phyloP scores from a whole-genome alignment of 2,329 filamentous ascomycete species.

The Whalleya microplaca region DNA sequence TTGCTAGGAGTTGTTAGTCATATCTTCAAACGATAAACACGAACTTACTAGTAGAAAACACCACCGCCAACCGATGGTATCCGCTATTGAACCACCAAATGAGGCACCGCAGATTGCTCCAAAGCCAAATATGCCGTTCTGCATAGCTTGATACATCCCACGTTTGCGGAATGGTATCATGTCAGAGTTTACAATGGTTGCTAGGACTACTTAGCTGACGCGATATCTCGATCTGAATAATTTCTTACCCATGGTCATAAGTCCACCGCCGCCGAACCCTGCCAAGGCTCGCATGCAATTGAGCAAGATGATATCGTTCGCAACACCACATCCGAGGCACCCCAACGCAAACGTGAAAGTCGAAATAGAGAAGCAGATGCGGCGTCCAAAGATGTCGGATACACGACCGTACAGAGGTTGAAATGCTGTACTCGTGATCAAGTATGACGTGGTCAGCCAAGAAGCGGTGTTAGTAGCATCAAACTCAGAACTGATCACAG shows the following conservation, averaged over 20 bases:
- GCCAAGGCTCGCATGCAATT: slow-evolving; percentile 68
- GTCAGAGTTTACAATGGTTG: slow-evolving; percentile 64
- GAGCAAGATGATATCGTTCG: slow-evolving; percentile 59
- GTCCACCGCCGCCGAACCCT: slow-evolving; percentile 70
- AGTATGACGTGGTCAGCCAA: slow-evolving; percentile 75
- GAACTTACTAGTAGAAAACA: slow-evolving; percentile 55
- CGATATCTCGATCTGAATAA: slow-evolving; percentile 15
- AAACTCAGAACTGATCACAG: slow-evolving; percentile 76
- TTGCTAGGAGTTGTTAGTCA: slow-evolving; percentile 41
- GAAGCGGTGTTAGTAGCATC: slow-evolving; percentile 72
- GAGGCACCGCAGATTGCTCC: slow-evolving; percentile 66
- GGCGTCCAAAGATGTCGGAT: slow-evolving; percentile 70
- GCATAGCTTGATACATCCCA: slow-evolving; percentile 63
- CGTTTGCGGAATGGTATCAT: slow-evolving; percentile 61
- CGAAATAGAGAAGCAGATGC: slow-evolving; percentile 66
- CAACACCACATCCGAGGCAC: slow-evolving; percentile 67
- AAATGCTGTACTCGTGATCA: slow-evolving; percentile 72
- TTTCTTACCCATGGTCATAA: slow-evolving; percentile 68
- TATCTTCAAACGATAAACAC: not conserved
- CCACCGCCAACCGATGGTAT: slow-evolving; percentile 69
- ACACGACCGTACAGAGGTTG: slow-evolving; percentile 73
- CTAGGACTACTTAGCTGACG: slow-evolving; percentile 35
- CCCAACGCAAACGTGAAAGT: slow-evolving; percentile 64
- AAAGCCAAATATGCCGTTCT: slow-evolving; percentile 65
- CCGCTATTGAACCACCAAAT: slow-evolving; percentile 66